These are phyloP conservation scores for Tetracladium setigerum DNA, from an alignment of 495 filamentous ascomycete species.

Conservation along the genomic window DNA sequence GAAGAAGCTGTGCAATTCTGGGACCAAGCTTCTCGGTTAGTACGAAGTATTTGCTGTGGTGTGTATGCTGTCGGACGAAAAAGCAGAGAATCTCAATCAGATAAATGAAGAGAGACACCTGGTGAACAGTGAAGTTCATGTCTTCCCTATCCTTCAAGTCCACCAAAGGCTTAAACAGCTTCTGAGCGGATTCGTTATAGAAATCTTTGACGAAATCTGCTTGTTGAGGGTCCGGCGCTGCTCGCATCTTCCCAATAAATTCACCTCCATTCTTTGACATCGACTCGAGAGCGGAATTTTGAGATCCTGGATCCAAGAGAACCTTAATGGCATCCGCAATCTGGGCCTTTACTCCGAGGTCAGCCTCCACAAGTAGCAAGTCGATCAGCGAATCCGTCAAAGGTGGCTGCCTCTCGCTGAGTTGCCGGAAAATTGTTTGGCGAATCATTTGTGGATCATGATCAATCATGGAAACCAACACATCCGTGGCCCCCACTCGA, in stretches of 20 bases:
- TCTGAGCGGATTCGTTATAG: conserved; percentile 82
- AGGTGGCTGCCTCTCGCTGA: conserved; percentile 77
- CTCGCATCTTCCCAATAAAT: conserved; percentile 54
- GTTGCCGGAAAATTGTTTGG: conserved; percentile 81
- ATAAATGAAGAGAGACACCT: conserved; percentile 83
- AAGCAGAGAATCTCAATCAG: conserved; percentile 93
- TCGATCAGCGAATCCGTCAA: conserved; percentile 93
- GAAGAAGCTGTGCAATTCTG: conserved; percentile 76
- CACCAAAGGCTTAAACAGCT: conserved; percentile 80
- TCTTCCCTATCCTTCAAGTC: conserved; percentile 61
- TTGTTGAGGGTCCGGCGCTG: conserved; percentile 59
- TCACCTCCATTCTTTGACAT: conserved; percentile 63
- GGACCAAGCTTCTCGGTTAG: conserved; percentile 69
- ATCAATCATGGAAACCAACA: conserved; percentile 89
- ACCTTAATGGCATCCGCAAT: conserved; percentile 95
- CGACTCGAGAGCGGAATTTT: conserved; percentile 44
- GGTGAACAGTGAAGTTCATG: conserved; percentile 54
- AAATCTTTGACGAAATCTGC: conserved; percentile 79
- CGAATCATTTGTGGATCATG: conserved; percentile 93
- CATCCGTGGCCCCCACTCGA: conserved; percentile 87
- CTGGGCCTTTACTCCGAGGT: conserved; percentile 92
- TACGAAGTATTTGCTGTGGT: conserved; percentile 83
- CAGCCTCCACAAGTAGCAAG: conserved; percentile 79
- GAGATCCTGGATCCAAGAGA: conserved; percentile 74
- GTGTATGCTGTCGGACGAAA: conserved; percentile 82